Evolutionary conservation across 768 basidiomycete genomes (phyloP).

Genomic region (Tulasnella sp.): DNA sequence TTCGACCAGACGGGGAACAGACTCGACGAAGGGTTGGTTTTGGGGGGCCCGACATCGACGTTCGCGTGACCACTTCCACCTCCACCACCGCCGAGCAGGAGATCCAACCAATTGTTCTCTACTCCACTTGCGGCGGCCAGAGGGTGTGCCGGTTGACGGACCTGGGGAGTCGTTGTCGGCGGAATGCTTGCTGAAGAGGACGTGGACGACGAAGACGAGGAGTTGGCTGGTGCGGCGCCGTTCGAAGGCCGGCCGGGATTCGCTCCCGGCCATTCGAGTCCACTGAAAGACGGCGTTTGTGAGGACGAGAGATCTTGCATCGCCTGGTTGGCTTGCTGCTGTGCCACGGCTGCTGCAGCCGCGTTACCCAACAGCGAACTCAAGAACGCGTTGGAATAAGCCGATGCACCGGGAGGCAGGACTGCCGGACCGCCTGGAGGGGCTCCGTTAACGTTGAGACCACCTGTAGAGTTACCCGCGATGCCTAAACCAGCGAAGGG

Average conservation of each 20-base stretch:
- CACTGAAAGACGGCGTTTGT: background rate
- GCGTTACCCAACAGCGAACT: constrained; percentile 14
- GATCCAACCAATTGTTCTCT: constrained; percentile 13
- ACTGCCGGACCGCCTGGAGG: background rate
- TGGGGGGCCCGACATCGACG: background rate
- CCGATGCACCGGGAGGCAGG: background rate
- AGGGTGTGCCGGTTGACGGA: background rate
- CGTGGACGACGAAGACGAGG: background rate
- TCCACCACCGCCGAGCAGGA: background rate
- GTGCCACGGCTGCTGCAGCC: background rate
- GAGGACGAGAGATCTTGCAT: background rate
- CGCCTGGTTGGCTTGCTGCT: background rate
- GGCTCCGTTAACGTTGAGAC: background rate
- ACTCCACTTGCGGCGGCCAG: background rate
- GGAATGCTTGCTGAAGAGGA: background rate
- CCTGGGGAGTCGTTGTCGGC: background rate
- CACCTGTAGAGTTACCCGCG: background rate
- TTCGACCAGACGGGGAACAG: constrained; percentile 4
- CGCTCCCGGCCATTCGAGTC: background rate
- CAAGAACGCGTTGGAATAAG: constrained; percentile 17
- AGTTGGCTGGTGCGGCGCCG: background rate
- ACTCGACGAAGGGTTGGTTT: background rate
- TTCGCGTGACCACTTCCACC: background rate
- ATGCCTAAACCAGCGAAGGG: constrained; percentile 14
- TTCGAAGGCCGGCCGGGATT: background rate